Evolutionary conservation across 331 rosid species (phyloP), one percentile per base, ranked within the genome.

Genomic region (Rosa hybrid): DNA sequence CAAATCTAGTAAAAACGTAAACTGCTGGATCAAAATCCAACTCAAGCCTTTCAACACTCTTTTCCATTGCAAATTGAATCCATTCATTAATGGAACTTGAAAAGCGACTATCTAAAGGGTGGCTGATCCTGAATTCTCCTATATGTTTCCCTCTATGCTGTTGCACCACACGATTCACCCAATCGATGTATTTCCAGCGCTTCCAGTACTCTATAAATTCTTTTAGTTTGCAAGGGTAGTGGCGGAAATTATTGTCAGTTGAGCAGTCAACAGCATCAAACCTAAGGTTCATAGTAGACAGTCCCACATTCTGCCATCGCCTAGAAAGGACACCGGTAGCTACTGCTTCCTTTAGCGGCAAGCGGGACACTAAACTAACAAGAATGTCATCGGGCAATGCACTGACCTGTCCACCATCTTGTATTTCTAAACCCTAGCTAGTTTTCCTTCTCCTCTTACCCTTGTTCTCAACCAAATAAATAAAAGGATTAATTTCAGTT

Each of bases 21-120:
- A 2, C 27, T 7, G n/a, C 63, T 56, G 4, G 20, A 12, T 27
- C 10, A 27, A 77, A 57, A 6, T 42, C 48, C 64, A 77, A 48
- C 44, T 63, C 39, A 25, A 64, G 34, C 3, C 25, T 46, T 72
- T 21, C 14, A 14, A 72, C 41, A 4, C 60, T 12, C 0, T 3
- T 72, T 49, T 72, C 10, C 60, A 59, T 59, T 20, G 79, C 56
- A 23, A 75, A 75, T 6, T 39, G 69, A 18, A 75, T 48, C 71
- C 79, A 75, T 12, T 16, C 0, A 59, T 59, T n/a, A 41, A 59
- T 59, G 42, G 13, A 41, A 42, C 39, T 6, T 42, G 7, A 0
- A 12, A 11, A 12, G 2, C 41, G 16, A 12, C 7, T 0, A 72
- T 72, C 70, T 9, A 57, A 11, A 57, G 5, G 27, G 12, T 49